Evolutionary conservation across 1,284 basidiomycete genomes (phyloP), one percentile per base, ranked within the genome.

Genomic region (Apiotrichum laibachii): DNA sequence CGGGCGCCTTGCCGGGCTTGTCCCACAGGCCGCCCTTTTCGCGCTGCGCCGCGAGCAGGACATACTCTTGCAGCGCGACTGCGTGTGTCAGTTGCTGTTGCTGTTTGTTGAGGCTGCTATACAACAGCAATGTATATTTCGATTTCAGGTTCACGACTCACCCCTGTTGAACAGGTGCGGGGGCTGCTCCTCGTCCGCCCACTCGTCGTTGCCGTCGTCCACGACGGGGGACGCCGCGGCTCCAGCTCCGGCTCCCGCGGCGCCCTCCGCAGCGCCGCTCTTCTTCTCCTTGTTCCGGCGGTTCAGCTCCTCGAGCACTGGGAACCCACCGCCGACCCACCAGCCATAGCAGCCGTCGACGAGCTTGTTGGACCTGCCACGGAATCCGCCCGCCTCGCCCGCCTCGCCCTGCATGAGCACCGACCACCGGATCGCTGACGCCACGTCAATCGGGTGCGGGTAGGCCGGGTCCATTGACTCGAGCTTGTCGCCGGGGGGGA

Each of bases 321-420:
- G 83, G 72, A 96, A 90, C n/a, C 88, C 84, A 0, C 94, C 94
- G 2, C 90, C 95, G 33, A 94, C 90, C 89, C 93, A 99, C 96
- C 96, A 99, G 35, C 90, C 88, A 77, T 99, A 99, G 78, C 96
- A 99, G 3, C 95, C 96, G 71, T 99, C 96, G 0, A 99, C 95
- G 15, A 99, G 84, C 78, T 99, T 99, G 77, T 99, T 99, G 60
- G 91, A 92, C 46, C 96, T 82, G 0, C 96, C 96, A 49, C 85
- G 85, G 79, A 99, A 98, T 0, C 95, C 96, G 4, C 93, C 94
- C 4, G 92, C 82, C 71, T 99, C 95, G 31, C 85, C 83, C 31
- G 87, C 86, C 0, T 80, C 77, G 0, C 92, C 93, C 73, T 99
- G 96, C 86, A 96, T 89, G 50, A 87, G 82, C 0, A 85, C 85